These are phyloP conservation scores for Peronospora farinosa DNA, from an alignment of 352 stramenopile genomes.

Conservation along the genomic window DNA sequence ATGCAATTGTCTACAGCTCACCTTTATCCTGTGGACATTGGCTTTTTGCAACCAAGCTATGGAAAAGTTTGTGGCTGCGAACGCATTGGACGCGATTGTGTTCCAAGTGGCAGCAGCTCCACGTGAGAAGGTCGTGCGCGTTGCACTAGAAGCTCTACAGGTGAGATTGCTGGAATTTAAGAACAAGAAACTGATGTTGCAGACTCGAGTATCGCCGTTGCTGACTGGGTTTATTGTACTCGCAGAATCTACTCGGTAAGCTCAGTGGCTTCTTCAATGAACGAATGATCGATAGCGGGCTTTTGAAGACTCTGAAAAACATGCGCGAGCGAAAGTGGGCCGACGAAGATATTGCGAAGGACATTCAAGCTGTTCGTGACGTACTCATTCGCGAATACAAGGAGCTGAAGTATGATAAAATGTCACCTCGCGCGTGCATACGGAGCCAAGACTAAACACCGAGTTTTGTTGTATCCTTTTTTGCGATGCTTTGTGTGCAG, in stretches of 20 bases:
- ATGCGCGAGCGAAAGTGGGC: slow-evolving; percentile 92
- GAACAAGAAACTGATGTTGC: not conserved
- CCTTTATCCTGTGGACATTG: slow-evolving; percentile 95
- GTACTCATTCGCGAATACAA: slow-evolving; percentile 85
- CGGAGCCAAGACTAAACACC: not conserved
- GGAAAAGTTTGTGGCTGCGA: slow-evolving; percentile 66
- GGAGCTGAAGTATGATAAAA: slow-evolving; percentile 68
- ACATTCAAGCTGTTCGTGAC: slow-evolving; percentile 68
- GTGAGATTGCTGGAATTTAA: slow-evolving; percentile 21
- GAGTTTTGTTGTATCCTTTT: not conserved
- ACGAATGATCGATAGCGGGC: slow-evolving; percentile 93
- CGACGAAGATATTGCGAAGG: slow-evolving; percentile 91
- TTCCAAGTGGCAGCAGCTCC: slow-evolving; percentile 88
- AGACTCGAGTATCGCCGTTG: not conserved
- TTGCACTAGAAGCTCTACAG: slow-evolving; percentile 90
- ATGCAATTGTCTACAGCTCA: slow-evolving; percentile 53
- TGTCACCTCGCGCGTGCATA: not conserved
- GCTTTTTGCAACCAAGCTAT: slow-evolving; percentile 87
- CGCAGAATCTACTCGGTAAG: slow-evolving; percentile 75
- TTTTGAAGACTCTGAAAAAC: slow-evolving; percentile 93
- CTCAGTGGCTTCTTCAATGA: slow-evolving; percentile 80
- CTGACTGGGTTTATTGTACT: not conserved
- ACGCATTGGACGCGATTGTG: slow-evolving; percentile 65
- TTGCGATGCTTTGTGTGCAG: slow-evolving; percentile 28
- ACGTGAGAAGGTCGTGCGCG: slow-evolving; percentile 95